Evolutionary conservation across 2,329 filamentous ascomycete species (phyloP).

Genomic region (Neocatenulostroma microsporum): DNA sequence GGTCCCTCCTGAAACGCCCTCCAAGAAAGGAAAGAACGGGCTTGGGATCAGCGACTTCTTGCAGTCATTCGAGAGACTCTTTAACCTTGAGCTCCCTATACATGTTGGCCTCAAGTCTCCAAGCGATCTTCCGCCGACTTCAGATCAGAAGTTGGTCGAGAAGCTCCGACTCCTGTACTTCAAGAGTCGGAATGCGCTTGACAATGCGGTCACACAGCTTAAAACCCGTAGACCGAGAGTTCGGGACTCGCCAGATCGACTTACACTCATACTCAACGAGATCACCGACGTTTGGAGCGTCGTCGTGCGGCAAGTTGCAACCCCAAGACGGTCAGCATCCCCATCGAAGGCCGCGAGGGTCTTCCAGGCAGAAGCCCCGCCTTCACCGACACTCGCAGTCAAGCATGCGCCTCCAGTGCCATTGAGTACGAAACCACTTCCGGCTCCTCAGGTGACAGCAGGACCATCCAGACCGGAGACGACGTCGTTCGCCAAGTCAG

Average conservation of each 20-base stretch:
- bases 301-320: background rate
- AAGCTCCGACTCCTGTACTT: conserved; percentile 2
- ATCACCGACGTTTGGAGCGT: background rate
- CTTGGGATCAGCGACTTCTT: conserved; percentile 2
- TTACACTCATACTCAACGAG: conserved; percentile 1
- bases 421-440: too few relatives aligned
- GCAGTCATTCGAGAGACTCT: background rate
- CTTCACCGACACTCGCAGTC: conserved; percentile 9
- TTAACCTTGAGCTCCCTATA: conserved; percentile 3
- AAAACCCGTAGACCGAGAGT: background rate
- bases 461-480: background rate
- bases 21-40: background rate
- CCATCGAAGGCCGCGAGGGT: conserved; percentile 1
- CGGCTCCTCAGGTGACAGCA: background rate
- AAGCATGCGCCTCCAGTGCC: conserved; percentile 8
- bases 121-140: background rate
- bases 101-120: background rate
- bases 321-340: background rate
- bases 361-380: conserved; percentile 4
- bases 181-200: background rate
- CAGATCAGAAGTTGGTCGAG: background rate
- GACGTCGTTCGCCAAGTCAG: background rate
- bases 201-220: background rate
- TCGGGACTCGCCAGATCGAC: background rate
- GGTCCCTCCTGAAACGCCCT: conserved; percentile 1